Evolutionary conservation across 176 grass and related monocot species (phyloP).

Genomic region (Carex kokanica): DNA sequence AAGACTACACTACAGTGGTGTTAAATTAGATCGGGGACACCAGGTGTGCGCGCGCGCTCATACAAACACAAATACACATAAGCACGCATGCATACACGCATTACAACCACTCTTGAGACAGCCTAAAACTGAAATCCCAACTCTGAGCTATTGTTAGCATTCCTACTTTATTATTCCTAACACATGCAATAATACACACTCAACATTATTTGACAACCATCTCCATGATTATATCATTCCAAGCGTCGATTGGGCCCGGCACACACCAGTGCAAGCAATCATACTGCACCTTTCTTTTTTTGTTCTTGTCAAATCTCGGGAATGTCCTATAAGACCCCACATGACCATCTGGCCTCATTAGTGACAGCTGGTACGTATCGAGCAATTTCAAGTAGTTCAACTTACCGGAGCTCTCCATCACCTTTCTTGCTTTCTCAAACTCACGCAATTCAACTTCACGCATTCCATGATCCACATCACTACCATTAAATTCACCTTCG

Average conservation of each 20-base stretch:
- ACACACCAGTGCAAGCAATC: constrained; percentile 98
- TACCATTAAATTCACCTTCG: constrained; percentile 51
- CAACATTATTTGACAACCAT: constrained; percentile 42
- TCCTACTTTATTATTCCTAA: constrained; percentile 9
- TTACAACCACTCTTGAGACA: constrained; percentile 1
- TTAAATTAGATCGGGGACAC: constrained; percentile 9
- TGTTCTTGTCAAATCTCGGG: constrained; percentile 45
- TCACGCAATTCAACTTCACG: constrained; percentile 54
- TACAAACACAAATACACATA: constrained; percentile 21
- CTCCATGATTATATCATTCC: constrained; percentile 77
- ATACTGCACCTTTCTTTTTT: constrained; percentile 41
- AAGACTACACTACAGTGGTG: background rate
- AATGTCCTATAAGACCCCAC: constrained; percentile 64
- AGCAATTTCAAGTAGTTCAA: constrained; percentile 43
- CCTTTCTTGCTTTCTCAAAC: constrained; percentile 38
- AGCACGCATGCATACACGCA: constrained; percentile 21
- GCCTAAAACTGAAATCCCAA: background rate
- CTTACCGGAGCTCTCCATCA: constrained; percentile 4
- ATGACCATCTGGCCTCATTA: constrained; percentile 71
- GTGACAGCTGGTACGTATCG: constrained; percentile 61
- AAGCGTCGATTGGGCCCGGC: constrained; percentile 69
- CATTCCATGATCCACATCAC: constrained; percentile 49
- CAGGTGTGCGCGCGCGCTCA: background rate
- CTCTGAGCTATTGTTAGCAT: background rate
- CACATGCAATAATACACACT: background rate